Conservation (phyloP, 768 basidiomycete species). For the Chalciporus piperatus region DNA sequence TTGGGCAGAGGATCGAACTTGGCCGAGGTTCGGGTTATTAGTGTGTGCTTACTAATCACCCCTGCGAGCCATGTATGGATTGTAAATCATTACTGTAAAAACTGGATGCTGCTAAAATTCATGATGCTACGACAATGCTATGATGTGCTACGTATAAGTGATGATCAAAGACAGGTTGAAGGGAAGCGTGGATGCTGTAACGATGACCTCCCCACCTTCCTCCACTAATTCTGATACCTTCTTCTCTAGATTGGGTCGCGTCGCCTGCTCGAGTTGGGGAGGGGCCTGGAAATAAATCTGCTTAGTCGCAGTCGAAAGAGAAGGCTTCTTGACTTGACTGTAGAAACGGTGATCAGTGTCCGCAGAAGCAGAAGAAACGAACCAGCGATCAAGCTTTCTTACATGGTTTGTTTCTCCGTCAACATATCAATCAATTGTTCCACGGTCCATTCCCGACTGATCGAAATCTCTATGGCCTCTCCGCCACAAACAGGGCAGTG, state of each 20-base stretch:
- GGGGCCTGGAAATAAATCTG: constrained; percentile 94
- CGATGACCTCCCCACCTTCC: constrained; percentile 74
- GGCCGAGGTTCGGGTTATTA: not conserved
- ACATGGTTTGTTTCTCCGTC: constrained; percentile 89
- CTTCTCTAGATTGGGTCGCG: constrained; percentile 88
- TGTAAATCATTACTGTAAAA: not conserved
- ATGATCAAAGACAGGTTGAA: constrained; percentile 77
- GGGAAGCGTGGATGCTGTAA: constrained; percentile 86
- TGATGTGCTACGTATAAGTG: constrained; percentile 41
- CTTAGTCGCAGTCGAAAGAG: constrained; percentile 70
- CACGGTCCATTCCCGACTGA: constrained; percentile 73
- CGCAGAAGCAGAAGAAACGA: not conserved
- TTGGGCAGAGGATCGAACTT: not conserved
- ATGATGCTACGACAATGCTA: too few species aligned
- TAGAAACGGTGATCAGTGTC: not conserved
- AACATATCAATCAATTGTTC: constrained; percentile 87
- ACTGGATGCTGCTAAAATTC: constrained; percentile 1
- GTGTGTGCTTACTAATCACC: constrained; percentile 29
- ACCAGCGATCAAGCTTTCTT: constrained; percentile 29
- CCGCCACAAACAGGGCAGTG: constrained; percentile 99
- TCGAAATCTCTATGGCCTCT: constrained; percentile 70
- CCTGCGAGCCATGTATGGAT: not conserved
- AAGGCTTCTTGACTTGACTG: constrained; percentile 97
- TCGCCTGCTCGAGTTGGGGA: constrained; percentile 84
- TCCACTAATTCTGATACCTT: constrained; percentile 78